Percentiles rank a stretch among this genome's conserved stretches.
Evolutionary conservation across 345 rosid genomes (phyloP).

Genomic region (Corchorus capsularis): DNA sequence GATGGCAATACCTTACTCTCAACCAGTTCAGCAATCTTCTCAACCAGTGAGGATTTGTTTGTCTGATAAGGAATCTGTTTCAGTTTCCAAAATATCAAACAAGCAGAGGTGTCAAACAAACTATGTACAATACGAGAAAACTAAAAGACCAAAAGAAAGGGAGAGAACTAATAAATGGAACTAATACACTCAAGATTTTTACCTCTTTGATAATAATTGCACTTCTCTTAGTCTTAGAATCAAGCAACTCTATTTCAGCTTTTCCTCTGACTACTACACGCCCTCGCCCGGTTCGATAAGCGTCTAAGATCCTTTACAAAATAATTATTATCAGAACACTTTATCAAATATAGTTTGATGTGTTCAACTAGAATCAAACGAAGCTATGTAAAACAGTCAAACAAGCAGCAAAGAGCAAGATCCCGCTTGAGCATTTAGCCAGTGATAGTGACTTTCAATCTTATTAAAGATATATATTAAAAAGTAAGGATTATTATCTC

Average conservation of each 20-base stretch:
- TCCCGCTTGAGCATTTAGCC: neutral
- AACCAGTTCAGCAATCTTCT: constrained; percentile 97
- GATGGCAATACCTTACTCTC: constrained; percentile 67
- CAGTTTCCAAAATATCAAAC: constrained; percentile 26
- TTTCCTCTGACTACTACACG: constrained; percentile 86
- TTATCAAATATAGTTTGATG: neutral
- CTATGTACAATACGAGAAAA: constrained; percentile 10
- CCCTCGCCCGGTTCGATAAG: constrained; percentile 92
- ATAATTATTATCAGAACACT: constrained; percentile 27
- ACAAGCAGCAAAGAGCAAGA: neutral
- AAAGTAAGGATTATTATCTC: neutral
- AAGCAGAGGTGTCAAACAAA: constrained; percentile 5
- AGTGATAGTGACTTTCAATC: neutral
- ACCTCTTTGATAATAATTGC: constrained; percentile 93
- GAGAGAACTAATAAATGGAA: neutral
- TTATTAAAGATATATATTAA: neutral
- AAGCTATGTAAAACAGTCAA: constrained; percentile 17
- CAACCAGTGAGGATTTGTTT: constrained; percentile 86
- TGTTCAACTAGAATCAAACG: neutral
- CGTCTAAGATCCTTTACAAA: constrained; percentile 72
- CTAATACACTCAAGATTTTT: constrained; percentile 17
- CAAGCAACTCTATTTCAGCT: constrained; percentile 77
- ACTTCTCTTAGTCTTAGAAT: constrained; percentile 70
- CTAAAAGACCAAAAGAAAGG: no score
- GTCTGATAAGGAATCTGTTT: constrained; percentile 90